These are phyloP conservation scores for Huntiella decipiens DNA, from an alignment of 2,329 filamentous ascomycete genomes.

Conservation along the genomic window DNA sequence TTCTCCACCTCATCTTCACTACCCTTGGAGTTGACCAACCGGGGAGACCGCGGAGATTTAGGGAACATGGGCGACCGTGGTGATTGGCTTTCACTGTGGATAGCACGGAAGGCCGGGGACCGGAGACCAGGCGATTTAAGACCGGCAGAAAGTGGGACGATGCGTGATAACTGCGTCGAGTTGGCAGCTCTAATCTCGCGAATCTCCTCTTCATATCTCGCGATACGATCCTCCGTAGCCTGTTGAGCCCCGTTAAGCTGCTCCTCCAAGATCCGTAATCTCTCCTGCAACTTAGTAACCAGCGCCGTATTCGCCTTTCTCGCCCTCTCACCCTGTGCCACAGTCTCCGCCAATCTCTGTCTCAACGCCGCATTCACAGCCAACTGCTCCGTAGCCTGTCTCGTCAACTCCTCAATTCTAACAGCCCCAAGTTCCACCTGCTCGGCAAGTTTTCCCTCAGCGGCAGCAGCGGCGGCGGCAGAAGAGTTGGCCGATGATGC, in stretches of 20 bases:
- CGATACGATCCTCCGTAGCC: constrained; percentile 65
- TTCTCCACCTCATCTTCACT: constrained; percentile 58
- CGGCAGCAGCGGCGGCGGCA: constrained; percentile 36
- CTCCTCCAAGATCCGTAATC: constrained; percentile 68
- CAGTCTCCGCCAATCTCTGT: constrained; percentile 56
- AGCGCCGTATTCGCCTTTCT: constrained; percentile 62
- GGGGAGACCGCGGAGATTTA: constrained; percentile 25
- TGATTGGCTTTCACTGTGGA: constrained; percentile 15
- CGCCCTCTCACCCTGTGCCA: constrained; percentile 65
- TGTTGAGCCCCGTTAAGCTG: constrained; percentile 66
- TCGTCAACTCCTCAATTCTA: constrained; percentile 61
- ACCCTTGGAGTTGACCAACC: constrained; percentile 38
- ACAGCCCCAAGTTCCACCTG: constrained; percentile 56
- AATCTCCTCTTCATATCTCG: constrained; percentile 74
- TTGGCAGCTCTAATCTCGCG: constrained; percentile 56
- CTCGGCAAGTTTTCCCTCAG: constrained; percentile 45
- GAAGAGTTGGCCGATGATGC: constrained; percentile 36
- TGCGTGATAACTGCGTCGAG: constrained; percentile 54
- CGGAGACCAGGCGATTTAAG: constrained; percentile 14
- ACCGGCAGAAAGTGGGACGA: constrained; percentile 15
- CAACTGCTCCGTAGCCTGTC: constrained; percentile 63
- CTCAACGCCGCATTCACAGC: constrained; percentile 59
- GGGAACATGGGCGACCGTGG: constrained; percentile 21
- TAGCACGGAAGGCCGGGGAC: constrained; percentile 9
- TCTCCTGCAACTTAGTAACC: constrained; percentile 67